phyloP scores from a whole-genome alignment of 305 asterid species.

The Solanum aculeatissimum region DNA sequence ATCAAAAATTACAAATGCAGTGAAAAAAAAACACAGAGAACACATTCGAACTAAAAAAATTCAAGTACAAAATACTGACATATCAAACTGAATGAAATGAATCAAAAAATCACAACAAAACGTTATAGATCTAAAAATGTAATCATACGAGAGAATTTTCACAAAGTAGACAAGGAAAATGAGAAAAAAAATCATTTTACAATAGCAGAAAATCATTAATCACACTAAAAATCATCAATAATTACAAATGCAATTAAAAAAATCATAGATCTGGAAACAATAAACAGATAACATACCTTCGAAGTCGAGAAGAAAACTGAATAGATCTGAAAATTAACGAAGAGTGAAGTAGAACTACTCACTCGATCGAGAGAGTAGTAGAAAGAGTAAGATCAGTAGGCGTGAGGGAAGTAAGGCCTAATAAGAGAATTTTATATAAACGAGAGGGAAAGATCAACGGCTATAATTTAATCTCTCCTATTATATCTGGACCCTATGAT shows the following conservation, averaged over 20 bases:
- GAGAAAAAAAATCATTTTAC: neutral
- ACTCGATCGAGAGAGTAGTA: constrained; percentile 9
- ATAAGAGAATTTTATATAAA: constrained; percentile 21
- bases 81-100: neutral
- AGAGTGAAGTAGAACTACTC: constrained; percentile 1
- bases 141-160: neutral
- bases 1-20: neutral
- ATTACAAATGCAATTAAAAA: neutral
- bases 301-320: neutral
- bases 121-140: neutral
- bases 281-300: constrained; percentile 3
- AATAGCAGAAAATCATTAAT: neutral
- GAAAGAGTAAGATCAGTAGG: neutral
- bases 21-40: neutral
- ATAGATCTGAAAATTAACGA: constrained; percentile 1
- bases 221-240: neutral
- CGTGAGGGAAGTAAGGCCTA: constrained; percentile 5
- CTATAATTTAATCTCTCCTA: constrained; percentile 33
- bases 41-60: neutral
- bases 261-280: neutral
- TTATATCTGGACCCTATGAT: neutral
- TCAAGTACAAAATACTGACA: neutral
- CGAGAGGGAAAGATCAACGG: constrained; percentile 21
- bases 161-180: neutral
- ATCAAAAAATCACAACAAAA: neutral